Base-by-base conservation (phyloP, 2,329 filamentous ascomycete species). In the Penicillium sp. region DNA sequence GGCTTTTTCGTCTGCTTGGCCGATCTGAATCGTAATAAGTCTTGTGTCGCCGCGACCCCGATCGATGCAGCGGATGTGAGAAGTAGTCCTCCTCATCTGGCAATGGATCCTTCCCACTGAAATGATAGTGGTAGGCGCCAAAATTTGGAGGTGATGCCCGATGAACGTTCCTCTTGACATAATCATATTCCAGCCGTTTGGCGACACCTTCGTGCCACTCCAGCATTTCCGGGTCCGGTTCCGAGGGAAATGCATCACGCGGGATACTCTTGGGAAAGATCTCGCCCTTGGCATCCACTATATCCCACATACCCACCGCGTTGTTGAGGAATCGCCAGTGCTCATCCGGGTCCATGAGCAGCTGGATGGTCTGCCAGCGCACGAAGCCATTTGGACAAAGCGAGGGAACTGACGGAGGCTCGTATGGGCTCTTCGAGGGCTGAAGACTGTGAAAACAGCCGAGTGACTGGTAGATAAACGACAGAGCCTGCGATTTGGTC, bases 311-410 rank as follows among this genome's bases (percentile, higher is more conserved):
- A 61, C 84, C 84, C 3, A 96, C 90, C 0, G 92, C 91, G 69
- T 86, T 88, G 69, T 95, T 91, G 25, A 99, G 76, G 68, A 92
- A 94, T 0, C 87, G 86, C 0, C 92, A 90, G 78, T 98, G 93
- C 69, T 96, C 91, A 67, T 95, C 89, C 0, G 95, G 95, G 1
- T 88, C 90, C 1, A 98, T 84, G 38, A 98, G 81, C 22, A 96
- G 84, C 78, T 98, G 92, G 57, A 98, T 90, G 0, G 91, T 92
- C 79, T 96, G 90, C 94, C 94, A 99, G 73, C 91, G 88, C 45
- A 94, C 90, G 75, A 96, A 99, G 42, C 95, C 95, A 70, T 87
- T 86, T 0, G 84, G 82, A 38, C 94, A 96, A 57, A 99, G 79
- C 14, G 92, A 91, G 0, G 95, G 95, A 43, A 97, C 84, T 0